Percentiles rank a stretch among this genome's conserved stretches.
Evolutionary conservation across 2,329 filamentous ascomycete species (phyloP).

Genomic region (Colletotrichum scovillei): DNA sequence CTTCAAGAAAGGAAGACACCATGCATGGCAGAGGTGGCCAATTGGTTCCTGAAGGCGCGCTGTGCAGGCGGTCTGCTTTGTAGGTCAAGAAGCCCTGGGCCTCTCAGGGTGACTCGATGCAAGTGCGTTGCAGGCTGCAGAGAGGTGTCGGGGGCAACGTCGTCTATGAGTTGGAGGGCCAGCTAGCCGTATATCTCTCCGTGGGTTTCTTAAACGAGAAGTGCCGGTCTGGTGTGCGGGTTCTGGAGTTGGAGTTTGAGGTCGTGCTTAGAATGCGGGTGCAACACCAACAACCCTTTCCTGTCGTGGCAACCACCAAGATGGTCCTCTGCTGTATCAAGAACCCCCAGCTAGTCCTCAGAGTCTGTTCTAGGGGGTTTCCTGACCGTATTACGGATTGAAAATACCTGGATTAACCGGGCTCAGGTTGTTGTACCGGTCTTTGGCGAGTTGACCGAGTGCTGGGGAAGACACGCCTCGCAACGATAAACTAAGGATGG

Average conservation of each 20-base stretch:
- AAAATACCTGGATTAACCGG: neutral
- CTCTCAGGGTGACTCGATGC: conserved; percentile 45
- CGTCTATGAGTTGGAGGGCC: conserved; percentile 14
- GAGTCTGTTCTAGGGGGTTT: neutral
- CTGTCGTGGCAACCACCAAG: conserved; percentile 19
- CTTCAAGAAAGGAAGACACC: conserved; percentile 56
- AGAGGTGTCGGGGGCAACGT: conserved; percentile 40
- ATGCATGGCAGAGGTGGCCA: conserved; percentile 59
- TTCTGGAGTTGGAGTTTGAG: conserved; percentile 10
- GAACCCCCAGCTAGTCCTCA: neutral
- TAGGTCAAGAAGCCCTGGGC: conserved; percentile 46
- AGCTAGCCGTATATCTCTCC: conserved; percentile 34
- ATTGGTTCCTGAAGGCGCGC: conserved; percentile 49
- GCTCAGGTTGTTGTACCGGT: neutral
- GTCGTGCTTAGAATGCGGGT: conserved; percentile 5
- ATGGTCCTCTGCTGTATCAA: conserved; percentile 26
- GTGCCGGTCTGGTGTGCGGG: conserved; percentile 28
- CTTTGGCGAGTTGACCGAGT: neutral
- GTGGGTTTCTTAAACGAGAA: conserved; percentile 38
- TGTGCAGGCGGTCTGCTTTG: conserved; percentile 47
- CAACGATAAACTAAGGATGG: neutral
- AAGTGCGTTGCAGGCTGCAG: conserved; percentile 37
- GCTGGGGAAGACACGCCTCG: neutral
- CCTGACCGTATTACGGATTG: neutral
- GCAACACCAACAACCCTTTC: conserved; percentile 26